phyloP scores from a whole-genome alignment of 129 eudicot genomes.

The Tagetes patula region DNA sequence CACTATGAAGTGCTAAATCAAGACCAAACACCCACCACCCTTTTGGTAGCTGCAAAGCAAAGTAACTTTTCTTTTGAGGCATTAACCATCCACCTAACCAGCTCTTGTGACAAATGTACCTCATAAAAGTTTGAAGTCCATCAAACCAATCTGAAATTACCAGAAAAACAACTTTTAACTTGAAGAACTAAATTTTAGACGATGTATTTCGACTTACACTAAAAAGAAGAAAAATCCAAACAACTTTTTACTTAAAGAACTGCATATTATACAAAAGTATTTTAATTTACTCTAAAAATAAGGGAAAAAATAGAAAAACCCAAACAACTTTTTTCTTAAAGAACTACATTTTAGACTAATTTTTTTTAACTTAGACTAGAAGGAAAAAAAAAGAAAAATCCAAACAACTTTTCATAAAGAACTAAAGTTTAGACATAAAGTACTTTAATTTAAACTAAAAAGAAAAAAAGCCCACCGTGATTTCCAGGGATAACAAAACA shows the following conservation, averaged over 20 bases:
- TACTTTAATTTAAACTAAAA: background rate
- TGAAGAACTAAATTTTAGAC: background rate
- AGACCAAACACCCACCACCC: constrained; percentile 99
- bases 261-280: too few relatives aligned
- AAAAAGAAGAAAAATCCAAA: background rate
- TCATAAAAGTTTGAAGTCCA: constrained; percentile 94
- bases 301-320: too few relatives aligned
- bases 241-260: too few relatives aligned
- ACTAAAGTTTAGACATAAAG: too few relatives aligned
- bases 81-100: constrained; percentile 99
- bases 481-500: constrained; percentile 96
- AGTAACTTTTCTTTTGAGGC: constrained; percentile 98
- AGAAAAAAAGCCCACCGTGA: constrained; percentile 40
- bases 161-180: background rate
- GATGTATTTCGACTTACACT: background rate
- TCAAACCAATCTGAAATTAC: constrained; percentile 71
- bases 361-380: too few relatives aligned
- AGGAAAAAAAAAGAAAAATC: too few relatives aligned
- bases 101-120: constrained; percentile 95
- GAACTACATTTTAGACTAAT: too few relatives aligned
- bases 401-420: too few relatives aligned
- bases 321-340: too few relatives aligned
- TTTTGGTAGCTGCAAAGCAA: constrained; percentile 84
- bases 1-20: constrained; percentile 92
- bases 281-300: too few relatives aligned